These are phyloP conservation scores for Saksenaea vasiformis DNA, from an alignment of 371 early-diverging fungal species.

Conservation along the genomic window DNA sequence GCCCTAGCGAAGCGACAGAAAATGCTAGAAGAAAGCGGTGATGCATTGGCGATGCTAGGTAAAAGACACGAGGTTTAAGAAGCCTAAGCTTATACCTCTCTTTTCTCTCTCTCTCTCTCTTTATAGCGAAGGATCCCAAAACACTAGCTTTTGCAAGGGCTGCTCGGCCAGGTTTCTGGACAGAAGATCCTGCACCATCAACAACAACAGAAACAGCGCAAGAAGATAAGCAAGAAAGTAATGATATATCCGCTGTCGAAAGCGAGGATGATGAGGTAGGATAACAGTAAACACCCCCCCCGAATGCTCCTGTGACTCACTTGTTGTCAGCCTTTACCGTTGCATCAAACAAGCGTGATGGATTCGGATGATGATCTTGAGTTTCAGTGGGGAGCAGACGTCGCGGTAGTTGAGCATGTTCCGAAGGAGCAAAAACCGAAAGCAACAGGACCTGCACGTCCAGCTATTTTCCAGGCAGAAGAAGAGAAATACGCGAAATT, in stretches of 20 bases:
- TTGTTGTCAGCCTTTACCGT: not conserved
- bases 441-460: not conserved
- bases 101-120: not conserved
- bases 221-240: not conserved
- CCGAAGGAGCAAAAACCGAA: not conserved
- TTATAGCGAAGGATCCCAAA: constrained; percentile 35
- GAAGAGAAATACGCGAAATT: constrained; percentile 9
- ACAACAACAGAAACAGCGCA: not conserved
- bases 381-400: not conserved
- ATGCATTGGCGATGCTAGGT: constrained; percentile 34
- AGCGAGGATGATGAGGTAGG: not conserved
- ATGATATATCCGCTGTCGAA: not conserved
- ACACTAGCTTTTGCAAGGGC: constrained; percentile 55
- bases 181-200: not conserved
- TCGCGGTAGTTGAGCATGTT: not conserved
- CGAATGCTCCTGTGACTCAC: not conserved
- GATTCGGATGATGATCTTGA: not conserved
- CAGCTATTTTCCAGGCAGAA: not conserved
- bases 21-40: constrained; percentile 26
- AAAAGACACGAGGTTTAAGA: not conserved
- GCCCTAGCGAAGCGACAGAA: constrained; percentile 39
- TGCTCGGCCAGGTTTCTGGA: constrained; percentile 16
- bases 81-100: not conserved
- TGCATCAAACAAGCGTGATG: not conserved
- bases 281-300: not conserved